Percentiles rank a stretch among this genome's conserved stretches.
phyloP scores from a whole-genome alignment of 2,329 filamentous ascomycete genomes.

The Pseudogymnoascus destructans region DNA sequence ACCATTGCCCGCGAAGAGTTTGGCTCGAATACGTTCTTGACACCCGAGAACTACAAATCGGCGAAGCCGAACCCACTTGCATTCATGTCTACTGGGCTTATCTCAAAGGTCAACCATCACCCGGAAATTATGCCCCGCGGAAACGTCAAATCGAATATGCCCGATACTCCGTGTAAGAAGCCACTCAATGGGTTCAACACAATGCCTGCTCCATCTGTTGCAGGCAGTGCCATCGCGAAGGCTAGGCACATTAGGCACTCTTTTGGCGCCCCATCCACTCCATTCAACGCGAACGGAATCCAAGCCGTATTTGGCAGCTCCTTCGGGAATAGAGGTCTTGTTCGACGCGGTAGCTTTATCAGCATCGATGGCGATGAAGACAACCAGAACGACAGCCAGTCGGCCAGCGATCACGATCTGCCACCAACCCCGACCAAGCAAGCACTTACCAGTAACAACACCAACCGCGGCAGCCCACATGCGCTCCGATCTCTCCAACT shows the following conservation, averaged over 20 bases:
- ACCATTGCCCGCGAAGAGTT: constrained; percentile 32
- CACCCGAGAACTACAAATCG: constrained; percentile 62
- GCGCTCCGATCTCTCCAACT: constrained; percentile 20
- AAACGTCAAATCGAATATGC: constrained; percentile 55
- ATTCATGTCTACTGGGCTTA: constrained; percentile 86
- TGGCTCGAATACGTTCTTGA: constrained; percentile 45
- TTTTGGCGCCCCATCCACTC: constrained; percentile 69
- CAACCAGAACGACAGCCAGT: constrained; percentile 44
- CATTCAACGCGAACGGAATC: constrained; percentile 51
- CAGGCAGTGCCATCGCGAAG: constrained; percentile 48
- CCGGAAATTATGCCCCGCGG: constrained; percentile 48
- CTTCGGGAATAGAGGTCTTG: constrained; percentile 33
- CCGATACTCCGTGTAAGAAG: constrained; percentile 94
- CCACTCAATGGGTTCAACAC: constrained; percentile 57
- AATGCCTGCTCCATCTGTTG: constrained; percentile 40
- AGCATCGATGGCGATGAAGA: constrained; percentile 68
- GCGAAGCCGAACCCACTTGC: constrained; percentile 67
- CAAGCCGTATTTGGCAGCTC: constrained; percentile 41
- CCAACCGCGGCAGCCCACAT: constrained; percentile 22
- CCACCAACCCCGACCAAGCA: constrained; percentile 93
- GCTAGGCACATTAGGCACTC: constrained; percentile 53
- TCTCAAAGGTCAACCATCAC: constrained; percentile 87
- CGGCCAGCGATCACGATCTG: constrained; percentile 53
- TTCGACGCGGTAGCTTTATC: constrained; percentile 52
- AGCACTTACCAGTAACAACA: constrained; percentile 23